phyloP scores from a whole-genome alignment of 2,329 filamentous ascomycete genomes.

The Talaromyces albobiverticillius region DNA sequence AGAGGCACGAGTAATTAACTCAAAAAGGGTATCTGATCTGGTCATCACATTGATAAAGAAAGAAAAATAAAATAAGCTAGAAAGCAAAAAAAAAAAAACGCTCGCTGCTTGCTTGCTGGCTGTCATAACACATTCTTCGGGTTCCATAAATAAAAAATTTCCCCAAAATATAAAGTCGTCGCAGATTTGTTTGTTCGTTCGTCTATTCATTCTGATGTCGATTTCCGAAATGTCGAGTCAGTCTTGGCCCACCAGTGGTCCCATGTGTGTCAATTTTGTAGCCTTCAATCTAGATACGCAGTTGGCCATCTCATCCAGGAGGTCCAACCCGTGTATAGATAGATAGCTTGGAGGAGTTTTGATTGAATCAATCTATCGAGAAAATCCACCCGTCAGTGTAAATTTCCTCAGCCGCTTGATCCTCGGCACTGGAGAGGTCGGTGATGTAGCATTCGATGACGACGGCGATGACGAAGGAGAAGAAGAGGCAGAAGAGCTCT shows the following conservation, averaged over 20 bases:
- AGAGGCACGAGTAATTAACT: too few relatives aligned
- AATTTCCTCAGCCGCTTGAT: conserved; percentile 9
- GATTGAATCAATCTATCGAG: neutral
- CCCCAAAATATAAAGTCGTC: neutral
- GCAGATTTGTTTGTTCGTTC: neutral
- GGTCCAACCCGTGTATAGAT: too few relatives aligned
- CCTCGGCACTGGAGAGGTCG: conserved; percentile 4
- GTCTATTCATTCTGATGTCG: neutral
- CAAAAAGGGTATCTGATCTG: conserved; percentile 7
- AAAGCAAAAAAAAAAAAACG: neutral
- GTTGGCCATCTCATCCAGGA: neutral
- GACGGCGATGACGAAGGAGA: neutral
- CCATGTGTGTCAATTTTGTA: too few relatives aligned
- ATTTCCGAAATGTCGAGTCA: neutral
- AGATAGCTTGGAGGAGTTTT: too few relatives aligned
- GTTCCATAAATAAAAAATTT: neutral
- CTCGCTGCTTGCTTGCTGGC: too few relatives aligned
- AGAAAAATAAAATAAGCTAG: neutral
- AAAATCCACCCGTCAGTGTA: conserved; percentile 9
- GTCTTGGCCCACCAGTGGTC: too few relatives aligned
- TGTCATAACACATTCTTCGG: neutral
- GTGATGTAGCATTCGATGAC: neutral
- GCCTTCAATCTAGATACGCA: neutral
- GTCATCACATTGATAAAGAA: neutral
- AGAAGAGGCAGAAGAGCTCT: neutral